A percentile compares a stretch with the other conserved stretches of the same genome.
phyloP scores from a whole-genome alignment of 2,329 filamentous ascomycete species.

The Fonsecaea pugnacius region DNA sequence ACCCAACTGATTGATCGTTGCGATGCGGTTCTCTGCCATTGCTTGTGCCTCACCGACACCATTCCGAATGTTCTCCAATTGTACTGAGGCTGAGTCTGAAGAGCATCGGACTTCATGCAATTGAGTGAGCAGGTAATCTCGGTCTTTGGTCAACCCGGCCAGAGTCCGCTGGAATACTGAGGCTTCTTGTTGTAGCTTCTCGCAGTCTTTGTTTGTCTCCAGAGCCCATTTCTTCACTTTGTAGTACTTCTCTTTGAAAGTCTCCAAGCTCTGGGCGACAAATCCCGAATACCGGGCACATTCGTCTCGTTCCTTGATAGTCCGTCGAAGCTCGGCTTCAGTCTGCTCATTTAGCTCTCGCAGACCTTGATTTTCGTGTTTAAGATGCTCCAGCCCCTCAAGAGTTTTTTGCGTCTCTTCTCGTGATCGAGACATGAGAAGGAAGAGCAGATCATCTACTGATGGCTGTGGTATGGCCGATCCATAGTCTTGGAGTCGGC shows the following conservation, averaged over 20 bases:
- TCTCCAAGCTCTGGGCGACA: slow-evolving; percentile 7
- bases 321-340: slow-evolving; percentile 20
- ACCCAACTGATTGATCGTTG: slow-evolving; percentile 11
- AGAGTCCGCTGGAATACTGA: slow-evolving; percentile 12
- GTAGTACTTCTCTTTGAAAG: slow-evolving; percentile 31
- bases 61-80: slow-evolving; percentile 18
- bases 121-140: slow-evolving; percentile 20
- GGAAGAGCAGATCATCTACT: slow-evolving; percentile 33
- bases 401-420: slow-evolving; percentile 10
- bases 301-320: slow-evolving; percentile 6
- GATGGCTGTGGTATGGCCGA: slow-evolving; percentile 14
- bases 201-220: slow-evolving; percentile 31
- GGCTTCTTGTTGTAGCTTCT: slow-evolving; percentile 24
- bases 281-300: slow-evolving; percentile 20
- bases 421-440: slow-evolving; percentile 31
- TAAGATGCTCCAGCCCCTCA: slow-evolving; percentile 19
- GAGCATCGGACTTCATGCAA: slow-evolving; percentile 9
- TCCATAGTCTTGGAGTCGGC: neutral
- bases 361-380: slow-evolving; percentile 19
- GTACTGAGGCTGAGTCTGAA: neutral
- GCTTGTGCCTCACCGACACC: slow-evolving; percentile 17
- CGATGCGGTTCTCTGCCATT: slow-evolving; percentile 4
- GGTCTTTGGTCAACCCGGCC: slow-evolving; percentile 17
- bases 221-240: slow-evolving; percentile 36
- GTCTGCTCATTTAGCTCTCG: slow-evolving; percentile 15